Evolutionary conservation across 2,329 filamentous ascomycete genomes (phyloP), one percentile per base, ranked within the genome.

Genomic region (Penicillium sp.): DNA sequence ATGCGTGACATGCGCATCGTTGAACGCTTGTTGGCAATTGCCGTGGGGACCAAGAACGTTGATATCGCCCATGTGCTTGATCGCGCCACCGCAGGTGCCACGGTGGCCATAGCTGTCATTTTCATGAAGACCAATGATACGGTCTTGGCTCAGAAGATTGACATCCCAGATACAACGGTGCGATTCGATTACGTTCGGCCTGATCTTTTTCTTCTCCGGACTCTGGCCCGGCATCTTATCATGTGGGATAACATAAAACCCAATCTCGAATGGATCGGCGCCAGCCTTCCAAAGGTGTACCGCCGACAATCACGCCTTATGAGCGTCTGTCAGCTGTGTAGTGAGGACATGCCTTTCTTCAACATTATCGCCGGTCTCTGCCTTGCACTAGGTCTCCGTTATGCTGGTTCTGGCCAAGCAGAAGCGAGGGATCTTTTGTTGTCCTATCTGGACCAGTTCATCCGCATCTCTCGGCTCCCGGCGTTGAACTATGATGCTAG

Each of bases 121-220:
- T 98, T 91, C 64, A 93, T 98, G 87, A 97, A 97, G 67, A 93
- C 91, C 0, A 87, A 94, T 49, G 87, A 98, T 59, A 77, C 80
- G 43, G 81, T 86, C 11, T 79, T 98, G 14, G 93, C 93, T 3
- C 81, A 84, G 40, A 97, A 96, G 70, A 84, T 98, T 36, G 88
- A 97, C 61, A 83, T 97, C 0, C 94, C 94, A 1, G 86, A 94
- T 50, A 94, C 93, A 0, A 71, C 86, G 17, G 76, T 93, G 21
- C 90, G 97, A 53, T 97, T 95, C 62, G 93, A 97, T 62, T 96
- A 97, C 60, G 84, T 97, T 13, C 82, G 93, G 2, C 93, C 93
- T 0, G 93, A 98, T 59, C 83, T 96, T 28, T 84, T 98, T 49
- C 79, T 98, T 5, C 75, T 98, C 8, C 83, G 93, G 13, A 96